Evolutionary conservation across 257 asterid genomes (phyloP), one percentile per base, ranked within the genome.

Genomic region (Plectranthus barbatus): DNA sequence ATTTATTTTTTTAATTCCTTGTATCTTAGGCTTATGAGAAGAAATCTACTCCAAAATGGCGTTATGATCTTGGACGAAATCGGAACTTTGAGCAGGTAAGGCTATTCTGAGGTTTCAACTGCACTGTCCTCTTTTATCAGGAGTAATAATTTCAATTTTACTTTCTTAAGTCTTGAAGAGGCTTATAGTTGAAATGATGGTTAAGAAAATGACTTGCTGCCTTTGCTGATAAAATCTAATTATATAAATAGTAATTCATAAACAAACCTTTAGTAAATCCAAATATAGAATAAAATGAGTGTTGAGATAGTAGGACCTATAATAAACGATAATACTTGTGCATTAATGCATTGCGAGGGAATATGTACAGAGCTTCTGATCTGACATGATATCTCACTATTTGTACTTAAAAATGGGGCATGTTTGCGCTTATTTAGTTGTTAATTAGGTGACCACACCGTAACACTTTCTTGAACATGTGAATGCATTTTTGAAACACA

Each of bases 21-120:
- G 20, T 81, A 20, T 73, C 26, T 55, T 76, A 93, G 99, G 99
- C 97, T 44, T 93, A 90, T 47, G 99, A 93, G 79, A 93, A 90
- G 84, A 87, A 78, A 71, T 79, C 91, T 17, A 64, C 83, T 72
- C 87, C 94, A 14, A 93, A 87, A 74, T 93, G 99, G 99, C 94
- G 91, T 18, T 93, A 90, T 80, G 99, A 93, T 80, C 94, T 90
- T 67, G 97, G 97, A 60, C 81, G 95, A 62, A 93, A 59, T 74
- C 84, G 91, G 76, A 93, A 93, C 76, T 87, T 90, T 23, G 91
- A 86, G 79, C 91, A 86, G 91, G 95, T 83, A 46, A 65, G 81
- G 41, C n/a, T 31, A 69, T n/a, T n/a, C n/a, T 44, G 49, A 53
- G 21, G 64, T 54, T 63, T 62, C 70, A 36, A 23, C 37, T 12